These are phyloP conservation scores for Aspergillus avenaceus DNA, from an alignment of 495 filamentous ascomycete species.

Conservation along the genomic window DNA sequence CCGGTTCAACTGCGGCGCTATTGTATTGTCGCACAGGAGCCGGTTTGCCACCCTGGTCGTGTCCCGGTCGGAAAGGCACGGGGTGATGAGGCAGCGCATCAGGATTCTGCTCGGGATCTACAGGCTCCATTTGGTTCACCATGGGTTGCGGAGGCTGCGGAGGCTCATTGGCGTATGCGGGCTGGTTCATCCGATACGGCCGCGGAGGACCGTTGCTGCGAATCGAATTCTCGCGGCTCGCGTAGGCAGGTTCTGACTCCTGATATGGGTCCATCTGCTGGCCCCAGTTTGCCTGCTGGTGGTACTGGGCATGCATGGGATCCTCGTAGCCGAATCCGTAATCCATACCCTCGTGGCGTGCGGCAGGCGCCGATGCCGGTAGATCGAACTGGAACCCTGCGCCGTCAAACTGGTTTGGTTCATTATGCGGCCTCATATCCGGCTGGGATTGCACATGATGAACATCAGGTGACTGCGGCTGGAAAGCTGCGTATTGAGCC, in stretches of 20 bases:
- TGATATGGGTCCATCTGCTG: slow-evolving; percentile 10
- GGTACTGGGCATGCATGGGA: slow-evolving; percentile 7
- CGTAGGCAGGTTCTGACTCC: slow-evolving; percentile 4
- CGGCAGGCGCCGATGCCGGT: slow-evolving; percentile 50
- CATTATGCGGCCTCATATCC: slow-evolving; percentile 48
- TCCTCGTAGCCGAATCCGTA: slow-evolving; percentile 14
- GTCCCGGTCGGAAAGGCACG: slow-evolving; percentile 72
- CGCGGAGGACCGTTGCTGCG: slow-evolving; percentile 19
- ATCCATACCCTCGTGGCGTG: slow-evolving; percentile 31
- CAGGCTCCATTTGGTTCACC: slow-evolving; percentile 10
- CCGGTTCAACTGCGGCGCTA: too few relatives aligned
- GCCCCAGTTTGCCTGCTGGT: slow-evolving; percentile 5
- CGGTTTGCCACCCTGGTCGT: slow-evolving; percentile 57
- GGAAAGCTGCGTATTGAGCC: slow-evolving; percentile 33
- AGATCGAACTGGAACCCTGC: slow-evolving; percentile 65
- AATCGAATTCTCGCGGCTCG: slow-evolving; percentile 6
- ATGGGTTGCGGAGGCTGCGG: too few relatives aligned
- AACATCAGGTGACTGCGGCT: slow-evolving; percentile 31
- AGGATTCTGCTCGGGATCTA: slow-evolving; percentile 40
- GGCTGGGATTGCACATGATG: slow-evolving; percentile 63
- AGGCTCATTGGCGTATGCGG: slow-evolving; percentile 16
- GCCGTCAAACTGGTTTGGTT: slow-evolving; percentile 50
- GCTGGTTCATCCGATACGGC: slow-evolving; percentile 21
- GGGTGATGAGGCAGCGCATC: slow-evolving; percentile 76
- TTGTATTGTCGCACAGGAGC: slow-evolving; percentile 72